phyloP scores from a whole-genome alignment of 176 grass and related monocot genomes.

The Zoysia pacifica region DNA sequence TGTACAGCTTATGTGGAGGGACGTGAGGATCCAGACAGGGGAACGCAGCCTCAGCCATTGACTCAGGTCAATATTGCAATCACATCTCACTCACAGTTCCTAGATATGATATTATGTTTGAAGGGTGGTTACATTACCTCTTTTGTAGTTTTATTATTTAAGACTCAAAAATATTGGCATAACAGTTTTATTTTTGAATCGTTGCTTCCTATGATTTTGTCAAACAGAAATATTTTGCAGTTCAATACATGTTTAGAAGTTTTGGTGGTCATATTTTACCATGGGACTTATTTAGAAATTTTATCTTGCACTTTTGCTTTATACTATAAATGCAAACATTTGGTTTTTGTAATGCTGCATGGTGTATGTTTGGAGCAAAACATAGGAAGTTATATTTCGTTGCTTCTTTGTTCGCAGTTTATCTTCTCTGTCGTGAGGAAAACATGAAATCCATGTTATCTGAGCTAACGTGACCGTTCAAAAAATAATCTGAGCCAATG shows the following conservation, averaged over 20 bases:
- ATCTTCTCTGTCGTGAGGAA: background rate
- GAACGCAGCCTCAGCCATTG: slow-evolving; percentile 49
- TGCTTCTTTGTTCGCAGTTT: slow-evolving; percentile 5
- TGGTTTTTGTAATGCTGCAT: background rate
- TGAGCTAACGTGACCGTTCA: background rate
- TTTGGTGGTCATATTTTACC: background rate
- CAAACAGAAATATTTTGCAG: too few relatives aligned
- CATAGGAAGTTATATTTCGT: background rate
- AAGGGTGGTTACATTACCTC: background rate
- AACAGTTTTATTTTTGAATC: too few relatives aligned
- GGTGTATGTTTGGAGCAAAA: slow-evolving; percentile 8
- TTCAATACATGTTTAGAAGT: background rate
- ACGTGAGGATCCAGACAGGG: slow-evolving; percentile 73
- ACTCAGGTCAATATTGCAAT: slow-evolving; percentile 69
- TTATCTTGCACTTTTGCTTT: background rate
- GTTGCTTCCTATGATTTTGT: too few relatives aligned
- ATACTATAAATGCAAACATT: background rate
- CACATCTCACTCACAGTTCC: background rate
- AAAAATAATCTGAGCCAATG: too few relatives aligned
- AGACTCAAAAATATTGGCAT: too few relatives aligned
- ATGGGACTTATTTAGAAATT: background rate
- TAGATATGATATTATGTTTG: slow-evolving; percentile 8
- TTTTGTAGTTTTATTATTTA: background rate
- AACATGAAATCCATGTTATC: background rate
- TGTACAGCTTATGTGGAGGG: slow-evolving; percentile 80